phyloP scores from a whole-genome alignment of 441 rosid genomes.

The Monsonia emarginata region DNA sequence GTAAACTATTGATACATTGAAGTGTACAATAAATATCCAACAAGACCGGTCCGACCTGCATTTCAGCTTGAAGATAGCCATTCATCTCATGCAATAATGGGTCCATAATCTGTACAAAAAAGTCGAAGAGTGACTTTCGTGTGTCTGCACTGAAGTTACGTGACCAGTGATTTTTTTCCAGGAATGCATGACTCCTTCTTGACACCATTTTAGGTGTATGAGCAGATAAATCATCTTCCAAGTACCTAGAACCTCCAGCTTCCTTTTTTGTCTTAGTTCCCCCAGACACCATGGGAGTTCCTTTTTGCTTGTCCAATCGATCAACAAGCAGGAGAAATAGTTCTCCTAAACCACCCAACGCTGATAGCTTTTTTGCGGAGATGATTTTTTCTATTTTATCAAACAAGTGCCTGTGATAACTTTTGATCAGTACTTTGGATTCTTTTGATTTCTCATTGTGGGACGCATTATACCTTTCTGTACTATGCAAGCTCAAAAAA shows the following conservation, averaged over 20 bases:
- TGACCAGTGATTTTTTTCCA: constrained; percentile 27
- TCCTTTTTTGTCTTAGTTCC: constrained; percentile 25
- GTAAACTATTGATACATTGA: constrained; percentile 47
- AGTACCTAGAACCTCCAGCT: constrained; percentile 27
- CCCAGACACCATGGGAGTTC: constrained; percentile 29
- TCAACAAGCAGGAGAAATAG: constrained; percentile 56
- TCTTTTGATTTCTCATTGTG: constrained; percentile 29
- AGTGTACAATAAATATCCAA: constrained; percentile 39
- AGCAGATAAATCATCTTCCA: constrained; percentile 22
- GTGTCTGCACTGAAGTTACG: constrained; percentile 47
- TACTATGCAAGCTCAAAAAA: constrained; percentile 47
- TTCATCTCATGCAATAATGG: constrained; percentile 56
- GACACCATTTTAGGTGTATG: constrained; percentile 19
- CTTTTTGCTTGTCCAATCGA: constrained; percentile 48
- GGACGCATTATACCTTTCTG: constrained; percentile 41
- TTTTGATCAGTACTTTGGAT: constrained; percentile 36
- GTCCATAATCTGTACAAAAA: constrained; percentile 76
- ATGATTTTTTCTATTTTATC: constrained; percentile 45
- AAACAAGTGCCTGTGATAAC: constrained; percentile 83
- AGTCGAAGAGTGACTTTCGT: constrained; percentile 57
- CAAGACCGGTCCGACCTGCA: constrained; percentile 32
- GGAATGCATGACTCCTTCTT: constrained; percentile 23
- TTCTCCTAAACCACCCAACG: constrained; percentile 48
- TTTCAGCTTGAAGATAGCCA: constrained; percentile 29
- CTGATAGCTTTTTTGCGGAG: constrained; percentile 35